Percentiles rank a stretch among this genome's conserved stretches.
Conservation (phyloP, 2,329 filamentous ascomycete species). For the Aureobasidium sp. region DNA sequence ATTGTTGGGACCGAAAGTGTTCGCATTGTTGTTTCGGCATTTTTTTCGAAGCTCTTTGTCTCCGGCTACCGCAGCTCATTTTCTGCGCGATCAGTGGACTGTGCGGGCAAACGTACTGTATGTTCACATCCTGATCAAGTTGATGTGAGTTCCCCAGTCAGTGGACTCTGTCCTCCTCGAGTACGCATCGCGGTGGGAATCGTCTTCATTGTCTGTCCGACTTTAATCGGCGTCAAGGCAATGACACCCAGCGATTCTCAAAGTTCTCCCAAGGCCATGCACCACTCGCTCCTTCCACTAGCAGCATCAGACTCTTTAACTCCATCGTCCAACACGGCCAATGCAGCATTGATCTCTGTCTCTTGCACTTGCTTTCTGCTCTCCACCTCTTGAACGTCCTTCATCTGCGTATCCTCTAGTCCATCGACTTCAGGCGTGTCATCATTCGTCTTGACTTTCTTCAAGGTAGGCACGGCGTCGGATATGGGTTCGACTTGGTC, state of each 20-base stretch:
- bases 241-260: background rate
- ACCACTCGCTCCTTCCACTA: constrained; percentile 3
- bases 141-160: background rate
- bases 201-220: too few relatives aligned
- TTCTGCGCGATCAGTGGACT: background rate
- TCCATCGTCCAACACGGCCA: background rate
- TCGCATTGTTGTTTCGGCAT: background rate
- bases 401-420: background rate
- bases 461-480: background rate
- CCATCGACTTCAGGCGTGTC: background rate
- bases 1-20: background rate
- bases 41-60: background rate
- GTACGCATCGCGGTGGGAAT: background rate
- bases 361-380: background rate
- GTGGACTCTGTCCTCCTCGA: background rate
- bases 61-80: background rate
- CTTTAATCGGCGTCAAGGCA: background rate
- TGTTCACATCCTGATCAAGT: background rate
- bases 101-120: background rate
- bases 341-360: background rate
- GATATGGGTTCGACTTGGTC: background rate
- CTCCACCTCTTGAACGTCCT: background rate
- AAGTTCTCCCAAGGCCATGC: background rate
- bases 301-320: constrained; percentile 1
- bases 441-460: constrained; percentile 8